A percentile compares a stretch with the other conserved stretches of the same genome.
Conservation (phyloP, 1,139 yeast genomes). For the Suhomyces taliae region DNA sequence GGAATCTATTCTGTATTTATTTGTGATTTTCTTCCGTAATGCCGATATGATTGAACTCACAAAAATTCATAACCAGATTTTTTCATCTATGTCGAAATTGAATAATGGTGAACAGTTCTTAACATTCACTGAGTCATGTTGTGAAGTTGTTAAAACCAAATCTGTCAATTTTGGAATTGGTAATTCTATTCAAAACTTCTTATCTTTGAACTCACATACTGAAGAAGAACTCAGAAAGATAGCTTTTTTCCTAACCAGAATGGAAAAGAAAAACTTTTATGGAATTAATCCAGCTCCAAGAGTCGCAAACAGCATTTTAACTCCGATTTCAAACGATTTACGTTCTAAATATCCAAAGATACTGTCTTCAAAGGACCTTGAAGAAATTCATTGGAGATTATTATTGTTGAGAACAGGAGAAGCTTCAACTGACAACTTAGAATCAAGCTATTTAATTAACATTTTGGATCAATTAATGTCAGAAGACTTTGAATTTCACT, state of each 20-base stretch:
- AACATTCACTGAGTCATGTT: conserved; percentile 49
- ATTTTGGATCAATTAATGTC: conserved; percentile 15
- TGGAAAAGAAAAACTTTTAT: conserved; percentile 17
- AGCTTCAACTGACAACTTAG: conserved; percentile 10
- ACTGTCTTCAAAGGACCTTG: conserved; percentile 18
- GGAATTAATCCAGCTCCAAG: conserved; percentile 15
- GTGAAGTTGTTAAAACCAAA: conserved; percentile 45
- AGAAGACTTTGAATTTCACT: conserved; percentile 11
- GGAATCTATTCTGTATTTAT: conserved; percentile 41
- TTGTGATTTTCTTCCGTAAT: conserved; percentile 57
- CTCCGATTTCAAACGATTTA: conserved; percentile 13
- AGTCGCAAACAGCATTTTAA: conserved; percentile 16
- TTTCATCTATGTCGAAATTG: conserved; percentile 32
- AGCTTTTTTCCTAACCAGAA: conserved; percentile 43
- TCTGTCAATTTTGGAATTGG: conserved; percentile 46
- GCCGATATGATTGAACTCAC: conserved; percentile 53
- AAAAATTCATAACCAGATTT: conserved; percentile 44
- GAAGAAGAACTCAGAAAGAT: conserved; percentile 32
- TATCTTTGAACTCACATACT: conserved; percentile 27
- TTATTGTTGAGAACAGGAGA: conserved; percentile 25
- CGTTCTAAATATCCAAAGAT: conserved; percentile 10
- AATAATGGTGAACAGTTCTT: conserved; percentile 41
- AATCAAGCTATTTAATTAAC: conserved; percentile 12
- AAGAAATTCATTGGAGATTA: conserved; percentile 44
- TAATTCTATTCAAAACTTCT: conserved; percentile 49